Percentiles rank a stretch among this genome's conserved stretches.
These are phyloP conservation scores for Ophiocordyceps camponoti-floridani DNA, from an alignment of 2,329 filamentous ascomycete genomes.

Conservation along the genomic window DNA sequence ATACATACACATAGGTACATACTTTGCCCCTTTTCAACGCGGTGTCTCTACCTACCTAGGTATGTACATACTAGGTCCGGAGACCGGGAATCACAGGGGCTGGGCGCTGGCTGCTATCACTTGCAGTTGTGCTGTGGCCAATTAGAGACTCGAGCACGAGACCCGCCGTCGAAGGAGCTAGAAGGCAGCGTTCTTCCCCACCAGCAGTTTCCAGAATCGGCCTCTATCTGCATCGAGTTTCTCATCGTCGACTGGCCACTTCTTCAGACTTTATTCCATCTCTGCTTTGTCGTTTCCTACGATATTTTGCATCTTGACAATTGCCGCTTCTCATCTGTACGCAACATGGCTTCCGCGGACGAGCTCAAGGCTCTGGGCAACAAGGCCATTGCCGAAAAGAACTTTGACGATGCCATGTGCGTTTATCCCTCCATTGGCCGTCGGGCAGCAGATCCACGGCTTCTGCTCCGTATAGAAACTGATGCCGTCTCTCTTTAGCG, in stretches of 20 bases:
- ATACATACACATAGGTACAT: too few species aligned
- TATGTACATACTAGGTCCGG: too few species aligned
- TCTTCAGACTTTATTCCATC: not conserved
- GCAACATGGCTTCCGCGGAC: slow-evolving; percentile 40
- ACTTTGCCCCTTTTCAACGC: too few species aligned
- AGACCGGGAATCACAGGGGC: too few species aligned
- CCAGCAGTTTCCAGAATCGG: not conserved
- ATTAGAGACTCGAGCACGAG: slow-evolving; percentile 9
- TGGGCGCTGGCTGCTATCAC: too few species aligned
- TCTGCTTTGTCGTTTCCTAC: not conserved
- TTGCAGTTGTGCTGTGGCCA: slow-evolving; percentile 8
- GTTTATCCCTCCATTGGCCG: slow-evolving; percentile 16
- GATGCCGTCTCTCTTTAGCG: slow-evolving; percentile 29
- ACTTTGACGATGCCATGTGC: slow-evolving; percentile 90
- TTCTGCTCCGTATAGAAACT: not conserved
- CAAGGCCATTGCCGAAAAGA: slow-evolving; percentile 94
- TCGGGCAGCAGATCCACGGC: too few species aligned
- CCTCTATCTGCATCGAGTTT: not conserved
- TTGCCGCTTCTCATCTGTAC: not conserved
- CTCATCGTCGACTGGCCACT: not conserved
- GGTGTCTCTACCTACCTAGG: too few species aligned
- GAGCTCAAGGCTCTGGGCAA: slow-evolving; percentile 95
- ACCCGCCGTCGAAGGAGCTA: slow-evolving; percentile 24
- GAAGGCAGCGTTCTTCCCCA: slow-evolving; percentile 11
- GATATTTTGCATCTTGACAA: not conserved